These are phyloP conservation scores for Myxozyma neotropica DNA, from an alignment of 805 yeast genomes.

Conservation along the genomic window DNA sequence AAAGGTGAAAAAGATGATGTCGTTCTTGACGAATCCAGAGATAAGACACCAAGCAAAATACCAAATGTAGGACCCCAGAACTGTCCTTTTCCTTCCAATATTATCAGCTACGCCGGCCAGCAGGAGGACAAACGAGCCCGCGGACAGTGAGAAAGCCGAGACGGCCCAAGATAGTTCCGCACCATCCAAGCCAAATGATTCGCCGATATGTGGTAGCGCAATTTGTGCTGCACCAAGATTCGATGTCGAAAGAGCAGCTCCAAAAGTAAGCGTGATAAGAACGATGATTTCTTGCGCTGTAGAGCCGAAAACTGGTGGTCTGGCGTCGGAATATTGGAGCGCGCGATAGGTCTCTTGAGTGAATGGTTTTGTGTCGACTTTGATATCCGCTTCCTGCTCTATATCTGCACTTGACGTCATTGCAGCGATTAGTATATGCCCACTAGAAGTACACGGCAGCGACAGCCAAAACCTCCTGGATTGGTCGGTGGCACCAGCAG, in stretches of 20 bases:
- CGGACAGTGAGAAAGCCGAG: constrained; percentile 47
- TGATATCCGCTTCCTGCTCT: not conserved
- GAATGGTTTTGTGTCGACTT: not conserved
- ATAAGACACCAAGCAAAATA: constrained; percentile 44
- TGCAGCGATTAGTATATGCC: too few relatives aligned
- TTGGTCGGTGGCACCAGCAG: too few relatives aligned
- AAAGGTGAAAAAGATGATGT: constrained; percentile 45
- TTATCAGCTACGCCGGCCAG: constrained; percentile 52
- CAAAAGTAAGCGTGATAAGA: constrained; percentile 44
- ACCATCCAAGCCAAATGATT: constrained; percentile 45
- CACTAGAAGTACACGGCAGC: too few relatives aligned
- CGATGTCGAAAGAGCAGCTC: constrained; percentile 48
- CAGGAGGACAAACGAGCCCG: constrained; percentile 49
- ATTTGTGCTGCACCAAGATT: constrained; percentile 47
- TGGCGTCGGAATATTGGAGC: constrained; percentile 18
- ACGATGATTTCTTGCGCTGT: constrained; percentile 44
- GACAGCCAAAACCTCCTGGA: too few relatives aligned
- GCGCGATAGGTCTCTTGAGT: constrained; percentile 5
- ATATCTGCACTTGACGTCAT: too few relatives aligned
- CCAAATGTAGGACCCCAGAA: constrained; percentile 43
- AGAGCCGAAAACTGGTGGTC: constrained; percentile 46
- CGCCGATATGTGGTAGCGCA: constrained; percentile 44
- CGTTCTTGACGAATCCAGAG: constrained; percentile 41
- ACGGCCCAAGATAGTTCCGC: constrained; percentile 51
- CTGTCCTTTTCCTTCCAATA: constrained; percentile 49